Base-by-base conservation (phyloP, 1,139 yeast species). In the Wickerhamiella pararugosa region DNA sequence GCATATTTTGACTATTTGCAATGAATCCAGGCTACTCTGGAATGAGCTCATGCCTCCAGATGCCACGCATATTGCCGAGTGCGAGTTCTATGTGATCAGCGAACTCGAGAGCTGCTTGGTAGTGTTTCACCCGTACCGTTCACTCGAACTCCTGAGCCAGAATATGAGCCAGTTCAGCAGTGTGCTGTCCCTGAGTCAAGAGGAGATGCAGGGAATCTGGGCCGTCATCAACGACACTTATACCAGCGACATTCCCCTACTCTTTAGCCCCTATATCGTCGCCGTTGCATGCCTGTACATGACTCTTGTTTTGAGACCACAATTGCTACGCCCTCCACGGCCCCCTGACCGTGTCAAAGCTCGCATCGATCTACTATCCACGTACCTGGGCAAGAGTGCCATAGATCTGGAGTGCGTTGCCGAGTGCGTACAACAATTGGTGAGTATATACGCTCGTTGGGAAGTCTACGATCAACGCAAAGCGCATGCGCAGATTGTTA, bases 31-130 rank as follows among this genome's bases (percentile, higher is more conserved):
- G 41, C 79, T 79, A 37, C 62, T 84, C 39, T 90, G 98, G 97
- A 96, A 97, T 0, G 96, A 87, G 54, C 84, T 77, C 55, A 79
- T 90, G 30, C 93, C 96, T 0, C 86, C 82, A 44, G 98, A 90
- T 57, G 75, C 87, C 25, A 79, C 94, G 33, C 83, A 82, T 54
- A 68, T 90, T n/a, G 96, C 97, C 0, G 98, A 90, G 57, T 83
- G 92, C 62, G 98, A 90, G 62, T 90, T 90, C 58, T 90, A 90
- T 56, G 60, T 90, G 41, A 79, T 90, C 32, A 96, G 86, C 56
- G 97, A 87, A 58, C 69, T 90, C 64, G 84, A 83, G 46, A 74
- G 86, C 50, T 83, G 73, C 53, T 62, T 90, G 49, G 70, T 87
- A 26, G 73, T 87, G 2, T 90, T 86, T 57, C 97, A 90, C 58